A percentile compares a stretch with the other conserved stretches of the same genome.
phyloP scores from a whole-genome alignment of 2,329 filamentous ascomycete genomes.

The Tolypocladium cylindrosporum region DNA sequence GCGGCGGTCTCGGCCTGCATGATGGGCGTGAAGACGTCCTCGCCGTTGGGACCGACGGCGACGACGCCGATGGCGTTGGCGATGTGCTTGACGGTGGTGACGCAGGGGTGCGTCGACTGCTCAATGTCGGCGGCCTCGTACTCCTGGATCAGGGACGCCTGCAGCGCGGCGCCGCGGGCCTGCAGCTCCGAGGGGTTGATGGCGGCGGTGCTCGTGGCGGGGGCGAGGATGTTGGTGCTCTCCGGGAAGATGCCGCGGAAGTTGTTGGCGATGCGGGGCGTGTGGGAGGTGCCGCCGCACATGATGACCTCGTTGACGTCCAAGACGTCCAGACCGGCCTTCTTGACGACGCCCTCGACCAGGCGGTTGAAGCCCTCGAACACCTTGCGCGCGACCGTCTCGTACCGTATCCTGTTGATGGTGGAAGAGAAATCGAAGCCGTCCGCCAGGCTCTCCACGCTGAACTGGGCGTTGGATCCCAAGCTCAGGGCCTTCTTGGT shows the following conservation, averaged over 20 bases:
- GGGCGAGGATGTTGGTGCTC: constrained; percentile 68
- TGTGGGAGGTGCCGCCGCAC: constrained; percentile 85
- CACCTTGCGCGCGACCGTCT: constrained; percentile 77
- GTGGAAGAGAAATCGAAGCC: constrained; percentile 87
- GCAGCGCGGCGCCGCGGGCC: constrained; percentile 85
- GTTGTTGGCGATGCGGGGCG: constrained; percentile 81
- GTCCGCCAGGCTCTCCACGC: constrained; percentile 80
- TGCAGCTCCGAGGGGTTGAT: constrained; percentile 91
- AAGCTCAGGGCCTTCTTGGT: constrained; percentile 89
- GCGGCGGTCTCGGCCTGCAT: constrained; percentile 81
- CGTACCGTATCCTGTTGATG: constrained; percentile 88
- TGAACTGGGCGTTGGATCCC: constrained; percentile 81
- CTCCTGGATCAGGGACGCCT: constrained; percentile 88
- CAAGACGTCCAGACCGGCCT: constrained; percentile 83
- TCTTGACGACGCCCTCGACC: constrained; percentile 76
- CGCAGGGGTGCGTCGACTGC: constrained; percentile 89
- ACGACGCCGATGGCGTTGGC: constrained; percentile 82
- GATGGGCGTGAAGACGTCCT: constrained; percentile 69
- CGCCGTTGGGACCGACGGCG: constrained; percentile 45
- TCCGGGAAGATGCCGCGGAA: constrained; percentile 72
- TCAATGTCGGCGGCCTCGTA: constrained; percentile 91
- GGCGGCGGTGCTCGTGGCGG: constrained; percentile 64
- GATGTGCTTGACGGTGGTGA: constrained; percentile 89
- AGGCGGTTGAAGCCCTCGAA: constrained; percentile 82
- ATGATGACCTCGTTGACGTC: constrained; percentile 94